A percentile compares a stretch with the other conserved stretches of the same genome.
Conservation (phyloP, 2,329 filamentous ascomycete genomes). For the Botrytis galanthina region DNA sequence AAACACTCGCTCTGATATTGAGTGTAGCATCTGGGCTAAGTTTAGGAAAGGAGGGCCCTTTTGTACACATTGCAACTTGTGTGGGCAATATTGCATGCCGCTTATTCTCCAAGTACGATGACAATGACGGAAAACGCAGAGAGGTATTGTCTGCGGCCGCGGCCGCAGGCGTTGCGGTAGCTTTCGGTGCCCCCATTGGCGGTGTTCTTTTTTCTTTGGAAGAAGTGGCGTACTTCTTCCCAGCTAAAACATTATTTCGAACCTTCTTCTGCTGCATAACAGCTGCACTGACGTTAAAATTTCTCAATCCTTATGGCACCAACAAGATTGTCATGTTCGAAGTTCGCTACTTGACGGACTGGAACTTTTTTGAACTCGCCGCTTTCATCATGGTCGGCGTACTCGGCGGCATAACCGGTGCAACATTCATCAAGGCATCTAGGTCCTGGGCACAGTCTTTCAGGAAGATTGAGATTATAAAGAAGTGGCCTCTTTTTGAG, state of each 20-base stretch:
- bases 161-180: constrained; percentile 87
- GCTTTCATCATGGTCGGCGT: constrained; percentile 84
- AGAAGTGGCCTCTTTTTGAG: constrained; percentile 79
- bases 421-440: constrained; percentile 95
- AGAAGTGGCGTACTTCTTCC: constrained; percentile 96
- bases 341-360: constrained; percentile 85
- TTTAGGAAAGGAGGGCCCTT: constrained; percentile 88
- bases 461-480: constrained; percentile 75
- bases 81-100: constrained; percentile 94
- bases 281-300: constrained; percentile 87
- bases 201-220: constrained; percentile 92
- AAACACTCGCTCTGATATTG: constrained; percentile 77
- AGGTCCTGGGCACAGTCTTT: constrained; percentile 87
- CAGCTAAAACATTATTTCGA: constrained; percentile 92
- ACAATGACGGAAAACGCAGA: constrained; percentile 89
- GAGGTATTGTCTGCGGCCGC: constrained; percentile 93
- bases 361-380: constrained; percentile 88
- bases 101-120: constrained; percentile 89
- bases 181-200: constrained; percentile 86
- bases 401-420: constrained; percentile 79
- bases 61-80: constrained; percentile 95
- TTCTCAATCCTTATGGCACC: constrained; percentile 92
- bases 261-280: constrained; percentile 98
- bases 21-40: constrained; percentile 92
- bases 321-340: constrained; percentile 97